Evolutionary conservation across 345 rosid species (phyloP), one percentile per base, ranked within the genome.

Genomic region (Iberis pinnata): DNA sequence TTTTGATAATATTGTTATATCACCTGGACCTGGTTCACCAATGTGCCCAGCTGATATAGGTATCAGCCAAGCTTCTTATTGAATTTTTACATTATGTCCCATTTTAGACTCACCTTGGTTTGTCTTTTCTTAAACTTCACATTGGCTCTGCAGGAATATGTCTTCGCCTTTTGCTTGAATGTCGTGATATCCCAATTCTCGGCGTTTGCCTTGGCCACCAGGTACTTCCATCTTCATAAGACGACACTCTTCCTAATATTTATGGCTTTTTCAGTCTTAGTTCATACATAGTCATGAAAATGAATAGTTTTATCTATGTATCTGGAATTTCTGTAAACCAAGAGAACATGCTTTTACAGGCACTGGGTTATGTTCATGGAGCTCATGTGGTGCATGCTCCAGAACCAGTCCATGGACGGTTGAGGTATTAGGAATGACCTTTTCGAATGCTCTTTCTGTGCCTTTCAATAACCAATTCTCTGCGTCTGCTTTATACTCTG

Each of bases 11-110:
- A 70, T 84, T 53, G 98, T 90, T 22, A 82, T 87, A 58, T 90
- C 98, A 33, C 98, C 98, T 59, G 96, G 96, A 61, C 98, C 98
- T 71, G 98, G 98, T 60, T 80, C 95, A 38, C 96, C 98, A 1
- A 51, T 82, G 43, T 78, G 93, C 49, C 73, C 95, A 4, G 66
- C 75, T 39, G 96, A 88, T 80, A 76, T 90, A 61, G 98, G 96
- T 90, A 69, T 53, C 55, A 53, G 7, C 25, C 35, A 10, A 9
- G 35, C 8, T 25, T 13, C 42, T 45, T 39, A 16, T 53, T n/a
- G 27, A 35, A 1, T 4, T 35, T 67, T 19, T 44, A 14, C 15
- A 26, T 45, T 10, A 17, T 47, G 17, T 55, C 46, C 24, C 39
- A 22, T 29, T 49, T 43, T 58, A 43, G 2, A 12, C 15, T 17